A percentile compares a stretch with the other conserved stretches of the same genome.
Conservation (phyloP, 805 yeast genomes). For the Yarrowia yakushimensis region DNA sequence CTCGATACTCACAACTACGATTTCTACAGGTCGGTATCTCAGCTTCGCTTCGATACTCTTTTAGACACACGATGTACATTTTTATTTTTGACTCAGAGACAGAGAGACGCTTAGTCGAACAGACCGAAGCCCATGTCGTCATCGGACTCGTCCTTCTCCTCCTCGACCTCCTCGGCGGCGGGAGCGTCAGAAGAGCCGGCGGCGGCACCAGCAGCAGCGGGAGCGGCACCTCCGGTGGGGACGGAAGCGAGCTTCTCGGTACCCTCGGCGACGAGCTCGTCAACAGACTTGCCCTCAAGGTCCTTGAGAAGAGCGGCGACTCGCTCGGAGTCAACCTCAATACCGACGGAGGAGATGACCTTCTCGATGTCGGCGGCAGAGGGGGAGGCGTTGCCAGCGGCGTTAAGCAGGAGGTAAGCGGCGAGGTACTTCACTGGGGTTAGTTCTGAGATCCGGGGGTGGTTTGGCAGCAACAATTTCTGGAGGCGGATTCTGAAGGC, state of each 20-base stretch:
- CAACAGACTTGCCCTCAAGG: slow-evolving; percentile 89
- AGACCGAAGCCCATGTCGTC: slow-evolving; percentile 65
- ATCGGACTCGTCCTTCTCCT: slow-evolving; percentile 54
- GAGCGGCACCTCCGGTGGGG: slow-evolving; percentile 97
- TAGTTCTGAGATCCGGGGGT: no score
- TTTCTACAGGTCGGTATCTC: no score
- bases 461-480: no score
- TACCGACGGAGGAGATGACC: slow-evolving; percentile 91
- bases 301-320: slow-evolving; percentile 74
- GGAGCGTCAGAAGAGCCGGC: slow-evolving; percentile 68
- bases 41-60: no score
- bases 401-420: slow-evolving; percentile 96
- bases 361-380: slow-evolving; percentile 86
- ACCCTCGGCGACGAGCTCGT: slow-evolving; percentile 92
- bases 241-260: slow-evolving; percentile 93
- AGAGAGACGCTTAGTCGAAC: slow-evolving; percentile 73
- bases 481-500: no score
- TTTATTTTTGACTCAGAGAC: background rate
- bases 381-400: slow-evolving; percentile 95
- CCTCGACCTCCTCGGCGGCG: slow-evolving; percentile 69
- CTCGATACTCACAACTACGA: no score
- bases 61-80: slow-evolving; percentile 2
- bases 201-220: slow-evolving; percentile 68
- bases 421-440: slow-evolving; percentile 92
- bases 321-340: slow-evolving; percentile 89